Percentiles rank a stretch among this genome's conserved stretches.
Evolutionary conservation across 352 stramenopile genomes (phyloP).

Genomic region (Pseudoperonospora humuli): DNA sequence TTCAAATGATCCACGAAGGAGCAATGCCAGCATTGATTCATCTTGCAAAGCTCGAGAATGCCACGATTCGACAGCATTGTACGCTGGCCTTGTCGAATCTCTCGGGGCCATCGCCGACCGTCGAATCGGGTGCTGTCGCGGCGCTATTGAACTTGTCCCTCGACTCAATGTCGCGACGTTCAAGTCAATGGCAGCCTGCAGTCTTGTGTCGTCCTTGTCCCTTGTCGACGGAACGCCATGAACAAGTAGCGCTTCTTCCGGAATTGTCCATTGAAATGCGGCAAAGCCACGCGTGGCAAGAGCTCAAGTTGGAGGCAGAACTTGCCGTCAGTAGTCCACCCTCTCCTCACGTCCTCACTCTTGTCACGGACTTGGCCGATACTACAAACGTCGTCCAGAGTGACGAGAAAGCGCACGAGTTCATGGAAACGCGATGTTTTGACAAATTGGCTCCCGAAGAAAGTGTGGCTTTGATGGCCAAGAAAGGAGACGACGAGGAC

Average conservation of each 20-base stretch:
- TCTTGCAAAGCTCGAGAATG: slow-evolving; percentile 48
- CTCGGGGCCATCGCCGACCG: slow-evolving; percentile 52
- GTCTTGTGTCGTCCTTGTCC: slow-evolving; percentile 32
- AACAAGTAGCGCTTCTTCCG: slow-evolving; percentile 32
- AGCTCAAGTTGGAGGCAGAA: slow-evolving; percentile 47
- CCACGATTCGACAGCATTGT: slow-evolving; percentile 57
- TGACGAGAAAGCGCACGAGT: slow-evolving; percentile 4
- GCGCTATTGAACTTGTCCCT: slow-evolving; percentile 49
- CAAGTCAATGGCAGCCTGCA: slow-evolving; percentile 7
- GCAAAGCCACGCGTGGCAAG: slow-evolving; percentile 5
- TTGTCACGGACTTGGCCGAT: slow-evolving; percentile 28
- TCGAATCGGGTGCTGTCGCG: slow-evolving; percentile 59
- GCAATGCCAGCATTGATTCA: slow-evolving; percentile 60
- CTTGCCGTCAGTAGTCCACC: slow-evolving; percentile 44
- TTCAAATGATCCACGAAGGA: slow-evolving; percentile 53
- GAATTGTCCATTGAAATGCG: slow-evolving; percentile 21
- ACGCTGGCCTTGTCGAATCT: slow-evolving; percentile 68
- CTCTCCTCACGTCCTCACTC: slow-evolving; percentile 36
- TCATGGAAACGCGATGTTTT: slow-evolving; percentile 17
- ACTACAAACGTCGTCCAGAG: slow-evolving; percentile 2
- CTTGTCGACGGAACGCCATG: slow-evolving; percentile 39
- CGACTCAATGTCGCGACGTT: slow-evolving; percentile 8
- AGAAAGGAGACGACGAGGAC: slow-evolving; percentile 9
- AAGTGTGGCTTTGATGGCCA: slow-evolving; percentile 19
- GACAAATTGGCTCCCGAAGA: slow-evolving; percentile 22